Base-by-base conservation (phyloP, 2,329 filamentous ascomycete genomes). In the Gaeumannomyces sp. region DNA sequence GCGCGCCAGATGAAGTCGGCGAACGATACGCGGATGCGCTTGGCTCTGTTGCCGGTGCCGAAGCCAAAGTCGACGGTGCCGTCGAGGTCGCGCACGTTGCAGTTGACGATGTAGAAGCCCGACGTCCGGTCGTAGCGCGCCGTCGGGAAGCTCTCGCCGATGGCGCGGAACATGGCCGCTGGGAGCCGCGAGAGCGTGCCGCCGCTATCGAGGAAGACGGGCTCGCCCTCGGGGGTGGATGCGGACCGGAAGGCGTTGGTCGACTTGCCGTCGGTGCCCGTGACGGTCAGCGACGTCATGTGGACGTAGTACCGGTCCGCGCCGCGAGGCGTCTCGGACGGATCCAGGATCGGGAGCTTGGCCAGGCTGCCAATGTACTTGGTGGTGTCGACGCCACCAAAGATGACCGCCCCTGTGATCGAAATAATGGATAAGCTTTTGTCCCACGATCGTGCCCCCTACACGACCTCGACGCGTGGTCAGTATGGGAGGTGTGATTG, bases 121-220 rank as follows among this genome's bases (percentile, higher is more conserved):
- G 50, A 25, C 22, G 76, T 69, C 35, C 74, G 67, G 2, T 72
- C 60, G 61, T 78, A 81, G 59, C 64, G 80, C 33, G 79, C 75
- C 35, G 83, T 80, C 64, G 78, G 79, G 10, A 86, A 66, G 69
- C 78, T 72, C 63, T 74, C 65, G 71, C 76, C 78, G 45, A 87
- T 76, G 38, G 73, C 69, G 33, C 75, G 67, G 65, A 85, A 81
- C 66, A 90, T 74, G 38, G 77, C 71, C 66, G 84, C 76, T 3
- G 89, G 89, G 2, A 92, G 80, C 67, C 88, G 85, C 73, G 84
- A 89, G 64, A 90, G 77, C 58, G 85, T 89, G 67, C 85, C 88
- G 65, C 89, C 89, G 19, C 85, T 88, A 74, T 90, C 88, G 31
- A 90, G 80, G 62, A 87, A 80, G 35, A 84, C 80, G 33, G 79